Conservation (phyloP, 2,329 filamentous ascomycete species). For the Capronia epimyces region DNA sequence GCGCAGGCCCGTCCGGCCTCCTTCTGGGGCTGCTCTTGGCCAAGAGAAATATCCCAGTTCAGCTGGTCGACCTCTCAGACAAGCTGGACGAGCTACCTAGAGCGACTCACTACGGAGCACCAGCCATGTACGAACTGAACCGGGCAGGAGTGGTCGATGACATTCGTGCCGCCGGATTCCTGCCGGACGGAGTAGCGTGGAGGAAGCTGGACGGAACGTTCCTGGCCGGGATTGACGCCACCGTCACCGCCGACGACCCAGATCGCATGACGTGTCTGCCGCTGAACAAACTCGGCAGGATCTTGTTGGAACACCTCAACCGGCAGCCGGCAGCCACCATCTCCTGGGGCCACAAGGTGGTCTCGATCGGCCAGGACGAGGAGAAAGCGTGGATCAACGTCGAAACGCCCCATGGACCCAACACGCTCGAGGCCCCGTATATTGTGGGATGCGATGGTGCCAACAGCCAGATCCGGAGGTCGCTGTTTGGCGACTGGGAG, state of each 20-base stretch:
- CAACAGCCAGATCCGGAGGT: constrained; percentile 17
- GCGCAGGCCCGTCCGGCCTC: constrained; percentile 34
- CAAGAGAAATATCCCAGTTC: constrained; percentile 31
- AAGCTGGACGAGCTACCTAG: constrained; percentile 56
- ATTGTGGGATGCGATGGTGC: constrained; percentile 41
- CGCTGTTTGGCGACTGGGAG: constrained; percentile 15
- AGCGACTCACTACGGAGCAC: constrained; percentile 58
- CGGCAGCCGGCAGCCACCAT: constrained; percentile 34
- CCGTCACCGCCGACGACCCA: constrained; percentile 32
- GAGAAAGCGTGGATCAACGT: constrained; percentile 19
- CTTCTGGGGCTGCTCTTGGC: constrained; percentile 33
- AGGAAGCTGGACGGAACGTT: constrained; percentile 37
- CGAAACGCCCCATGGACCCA: constrained; percentile 16
- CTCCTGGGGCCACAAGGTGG: constrained; percentile 42
- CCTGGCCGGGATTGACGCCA: constrained; percentile 33
- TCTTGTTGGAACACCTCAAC: constrained; percentile 40
- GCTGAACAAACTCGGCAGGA: constrained; percentile 40
- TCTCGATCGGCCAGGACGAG: constrained; percentile 22
- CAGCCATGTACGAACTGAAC: constrained; percentile 53
- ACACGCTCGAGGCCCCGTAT: constrained; percentile 32
- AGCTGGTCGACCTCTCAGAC: constrained; percentile 48
- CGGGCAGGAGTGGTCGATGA: constrained; percentile 55
- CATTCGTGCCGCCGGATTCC: constrained; percentile 42
- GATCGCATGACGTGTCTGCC: constrained; percentile 43
- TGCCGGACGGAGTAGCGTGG: constrained; percentile 42